Base-by-base conservation (phyloP, 106 monocot species). In the Vanilla planifolia region DNA sequence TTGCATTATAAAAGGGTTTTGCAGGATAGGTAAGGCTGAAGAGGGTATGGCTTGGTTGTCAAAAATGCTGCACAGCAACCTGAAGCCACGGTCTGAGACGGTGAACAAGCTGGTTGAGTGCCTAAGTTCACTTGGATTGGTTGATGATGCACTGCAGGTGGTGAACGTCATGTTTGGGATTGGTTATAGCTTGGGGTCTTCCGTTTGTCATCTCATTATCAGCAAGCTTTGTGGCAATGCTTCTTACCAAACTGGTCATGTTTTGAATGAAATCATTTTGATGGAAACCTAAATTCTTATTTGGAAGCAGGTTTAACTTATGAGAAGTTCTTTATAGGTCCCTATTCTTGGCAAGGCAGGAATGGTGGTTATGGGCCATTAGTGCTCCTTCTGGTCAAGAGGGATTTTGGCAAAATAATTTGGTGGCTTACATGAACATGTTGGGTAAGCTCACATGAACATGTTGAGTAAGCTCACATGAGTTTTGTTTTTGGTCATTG, bases 1-100 rank as follows among this genome's bases (percentile, higher is more conserved):
- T 67, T 67, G 32, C 39, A 71, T 88, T 14, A 74, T 88, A 21
- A 21, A 8, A 3, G 79, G 68, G 8, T 83, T 83, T 8, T 88
- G 82, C 63, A 63, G 70, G 33, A 26, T 14, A 9, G 73, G 73
- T 3, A 70, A 60, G 34, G 25, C 55, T 19, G 79, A 67, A 62
- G 70, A 76, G 16, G 83, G 70, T 13, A 51, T 87, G 79, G 39
- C 64, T 0, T 87, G 75, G 78, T 29, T 82, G 63, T 62, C 44
- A 9, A 63, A 62, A 51, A 79, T 87, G 79, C 34, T 79, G 72
- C 26, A 67, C 20, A 66, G 60, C 23, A 79, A 79, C 33, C 61
- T 72, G n/a, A 82, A 61, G 48, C 87, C 81, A 3, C 13, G 27
- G 27, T 6, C 5, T 0, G 63, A 64, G 25, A 87, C 82, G 2